Percentiles rank a stretch among this genome's conserved stretches.
Conservation (phyloP, 2,329 filamentous ascomycete genomes). For the Simplicillium sp. region DNA sequence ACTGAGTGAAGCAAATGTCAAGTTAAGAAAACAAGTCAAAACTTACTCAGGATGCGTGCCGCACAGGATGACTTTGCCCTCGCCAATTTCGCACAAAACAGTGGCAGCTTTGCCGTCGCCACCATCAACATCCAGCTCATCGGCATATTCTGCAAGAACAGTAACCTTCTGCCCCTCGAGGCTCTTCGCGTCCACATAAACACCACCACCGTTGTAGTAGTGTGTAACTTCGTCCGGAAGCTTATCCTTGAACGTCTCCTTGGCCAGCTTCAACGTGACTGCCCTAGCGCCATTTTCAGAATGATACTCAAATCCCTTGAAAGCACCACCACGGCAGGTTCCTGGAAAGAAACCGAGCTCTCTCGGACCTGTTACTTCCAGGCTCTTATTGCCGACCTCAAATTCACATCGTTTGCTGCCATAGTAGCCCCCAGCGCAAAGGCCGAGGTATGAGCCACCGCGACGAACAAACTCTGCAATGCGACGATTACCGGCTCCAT, state of each 20-base stretch:
- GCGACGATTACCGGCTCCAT: slow-evolving; percentile 76
- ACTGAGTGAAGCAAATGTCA: background rate
- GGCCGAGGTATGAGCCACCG: slow-evolving; percentile 79
- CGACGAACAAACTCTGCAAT: slow-evolving; percentile 79
- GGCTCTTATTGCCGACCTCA: slow-evolving; percentile 65
- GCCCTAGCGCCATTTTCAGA: slow-evolving; percentile 78
- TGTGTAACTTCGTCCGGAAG: slow-evolving; percentile 56
- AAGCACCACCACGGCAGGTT: slow-evolving; percentile 75
- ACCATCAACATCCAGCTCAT: slow-evolving; percentile 65
- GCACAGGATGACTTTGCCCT: slow-evolving; percentile 70
- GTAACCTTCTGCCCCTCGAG: slow-evolving; percentile 58
- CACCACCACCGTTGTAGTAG: slow-evolving; percentile 92
- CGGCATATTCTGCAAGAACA: slow-evolving; percentile 71
- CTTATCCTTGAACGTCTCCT: slow-evolving; percentile 44
- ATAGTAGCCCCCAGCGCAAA: slow-evolving; percentile 95
- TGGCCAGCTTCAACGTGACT: slow-evolving; percentile 55
- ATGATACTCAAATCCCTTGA: slow-evolving; percentile 81
- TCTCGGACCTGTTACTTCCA: slow-evolving; percentile 78
- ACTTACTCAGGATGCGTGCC: slow-evolving; percentile 83
- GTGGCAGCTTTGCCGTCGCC: slow-evolving; percentile 68
- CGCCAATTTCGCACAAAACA: slow-evolving; percentile 73
- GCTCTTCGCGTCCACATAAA: slow-evolving; percentile 73
- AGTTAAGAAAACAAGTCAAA: background rate
- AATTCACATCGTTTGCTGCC: slow-evolving; percentile 78
- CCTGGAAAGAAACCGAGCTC: slow-evolving; percentile 88